Base-by-base conservation (phyloP, 2,329 filamentous ascomycete genomes). In the Lasiodiplodia sp. region DNA sequence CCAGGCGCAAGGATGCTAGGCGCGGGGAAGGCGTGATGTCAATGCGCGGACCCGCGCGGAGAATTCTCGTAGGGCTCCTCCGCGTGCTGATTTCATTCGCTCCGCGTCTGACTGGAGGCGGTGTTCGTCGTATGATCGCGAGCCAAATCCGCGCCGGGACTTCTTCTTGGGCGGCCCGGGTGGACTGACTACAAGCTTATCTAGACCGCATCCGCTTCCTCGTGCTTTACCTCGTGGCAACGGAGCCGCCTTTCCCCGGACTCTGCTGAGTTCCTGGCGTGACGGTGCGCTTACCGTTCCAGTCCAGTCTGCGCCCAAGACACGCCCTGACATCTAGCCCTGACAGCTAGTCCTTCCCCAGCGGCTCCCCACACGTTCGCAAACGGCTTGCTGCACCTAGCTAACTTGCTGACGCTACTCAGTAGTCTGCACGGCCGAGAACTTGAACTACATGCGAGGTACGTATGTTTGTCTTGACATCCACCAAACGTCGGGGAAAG, bases 151-250 rank as follows among this genome's bases (percentile, higher is more conserved):
- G 40, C 58, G 25, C 40, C 58, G 37, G 58, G 21, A 49, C 23
- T 44, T 63, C 47, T n/a, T 51, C 58, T 31, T 62, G 12, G 6
- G 37, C 57, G 25, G 37, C 37, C 23, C 37, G 23, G 44, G 58
- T 63, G 58, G 58, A 63, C 58, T 63, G 58, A 63, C 37, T 23
- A 25, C 58, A 25, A 63, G 58, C 58, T 63, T 63, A 63, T 63
- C 28, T 49, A 16, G 16, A 63, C 40, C 58, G 21, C 23, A 47
- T 49, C 56, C 56, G 37, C 37, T 38, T 23, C 23, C 23, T 21
- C 57, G 40, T 63, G 28, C 58, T 25, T 37, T 28, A 28, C 40
- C 58, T 51, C 57, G 57, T 60, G 57, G 38, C 38, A 47, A 47
- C 57, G 28, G 25, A 47, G 38, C 38, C n/a, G 25, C 57, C 14